Conservation (phyloP, 176 grass and related monocot species). For the Oryza meyeriana region DNA sequence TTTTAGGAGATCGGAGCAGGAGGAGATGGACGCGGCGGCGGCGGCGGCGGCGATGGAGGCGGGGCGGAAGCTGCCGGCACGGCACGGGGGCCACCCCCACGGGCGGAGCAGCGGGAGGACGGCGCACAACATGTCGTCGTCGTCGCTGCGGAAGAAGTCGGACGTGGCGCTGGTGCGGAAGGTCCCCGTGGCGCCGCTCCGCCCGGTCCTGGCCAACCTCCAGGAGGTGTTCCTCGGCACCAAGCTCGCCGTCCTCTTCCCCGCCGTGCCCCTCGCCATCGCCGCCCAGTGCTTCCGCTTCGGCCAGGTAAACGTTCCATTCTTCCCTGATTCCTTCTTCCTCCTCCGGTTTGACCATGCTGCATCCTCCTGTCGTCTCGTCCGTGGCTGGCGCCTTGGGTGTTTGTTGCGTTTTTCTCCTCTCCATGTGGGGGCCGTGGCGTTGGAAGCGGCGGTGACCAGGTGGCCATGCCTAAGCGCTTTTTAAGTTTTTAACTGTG, state of each 20-base stretch:
- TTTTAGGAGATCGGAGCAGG: no score
- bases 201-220: conserved; percentile 54
- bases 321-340: no score
- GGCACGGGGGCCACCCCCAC: conserved; percentile 26
- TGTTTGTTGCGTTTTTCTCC: background rate
- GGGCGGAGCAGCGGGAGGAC: conserved; percentile 48
- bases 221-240: conserved; percentile 91
- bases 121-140: conserved; percentile 80
- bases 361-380: no score
- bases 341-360: no score
- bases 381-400: no score
- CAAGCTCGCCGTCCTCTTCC: conserved; percentile 86
- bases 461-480: background rate
- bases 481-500: background rate
- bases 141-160: conserved; percentile 82
- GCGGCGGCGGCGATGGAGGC: conserved; percentile 29
- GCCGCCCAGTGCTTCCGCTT: conserved; percentile 48
- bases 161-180: conserved; percentile 57
- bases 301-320: conserved; percentile 41
- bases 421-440: no score
- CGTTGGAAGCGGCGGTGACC: background rate
- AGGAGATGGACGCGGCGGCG: background rate
- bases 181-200: conserved; percentile 54
- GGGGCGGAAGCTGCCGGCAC: background rate
- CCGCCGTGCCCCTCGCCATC: conserved; percentile 68